Evolutionary conservation across 192 early-diverging fungal genomes (phyloP).

Genomic region (Coemansia sp.): DNA sequence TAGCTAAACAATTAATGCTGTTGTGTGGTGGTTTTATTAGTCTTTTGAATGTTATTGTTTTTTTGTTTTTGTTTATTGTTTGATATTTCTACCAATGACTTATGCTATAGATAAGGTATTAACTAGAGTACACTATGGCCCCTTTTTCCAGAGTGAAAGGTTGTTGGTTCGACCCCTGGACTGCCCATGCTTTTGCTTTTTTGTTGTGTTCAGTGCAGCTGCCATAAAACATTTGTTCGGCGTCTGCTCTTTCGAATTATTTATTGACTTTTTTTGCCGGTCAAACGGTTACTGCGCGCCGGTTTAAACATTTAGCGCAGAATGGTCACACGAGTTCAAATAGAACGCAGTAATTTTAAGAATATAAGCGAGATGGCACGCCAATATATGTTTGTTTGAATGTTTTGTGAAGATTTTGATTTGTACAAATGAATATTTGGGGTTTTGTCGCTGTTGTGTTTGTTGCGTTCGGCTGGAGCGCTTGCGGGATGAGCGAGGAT

Average conservation of each 20-base stretch:
- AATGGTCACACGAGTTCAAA: slow-evolving; percentile 10
- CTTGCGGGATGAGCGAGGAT: slow-evolving; percentile 15
- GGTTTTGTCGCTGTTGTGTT: not conserved
- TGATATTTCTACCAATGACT: not conserved
- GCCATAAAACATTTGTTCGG: too few relatives aligned
- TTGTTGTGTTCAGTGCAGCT: not conserved
- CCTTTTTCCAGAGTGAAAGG: slow-evolving; percentile 40
- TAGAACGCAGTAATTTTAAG: not conserved
- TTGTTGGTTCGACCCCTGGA: slow-evolving; percentile 50
- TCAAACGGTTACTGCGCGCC: not conserved
- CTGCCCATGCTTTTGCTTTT: slow-evolving; percentile 15
- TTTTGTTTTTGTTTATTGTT: not conserved
- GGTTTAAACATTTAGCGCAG: slow-evolving; percentile 2
- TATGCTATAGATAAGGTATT: too few relatives aligned
- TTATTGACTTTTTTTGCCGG: not conserved
- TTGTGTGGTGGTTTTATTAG: too few relatives aligned
- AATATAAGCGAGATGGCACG: not conserved
- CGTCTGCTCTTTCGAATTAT: not conserved
- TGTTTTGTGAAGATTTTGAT: not conserved
- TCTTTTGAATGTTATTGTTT: too few relatives aligned
- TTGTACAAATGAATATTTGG: slow-evolving; percentile 1
- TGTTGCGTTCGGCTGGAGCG: not conserved
- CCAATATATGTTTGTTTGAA: not conserved
- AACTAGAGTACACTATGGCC: too few relatives aligned
- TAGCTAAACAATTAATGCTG: too few relatives aligned